Evolutionary conservation across 2,329 filamentous ascomycete genomes (phyloP), one percentile per base, ranked within the genome.

Genomic region (Rhexocercosporidium sp.): DNA sequence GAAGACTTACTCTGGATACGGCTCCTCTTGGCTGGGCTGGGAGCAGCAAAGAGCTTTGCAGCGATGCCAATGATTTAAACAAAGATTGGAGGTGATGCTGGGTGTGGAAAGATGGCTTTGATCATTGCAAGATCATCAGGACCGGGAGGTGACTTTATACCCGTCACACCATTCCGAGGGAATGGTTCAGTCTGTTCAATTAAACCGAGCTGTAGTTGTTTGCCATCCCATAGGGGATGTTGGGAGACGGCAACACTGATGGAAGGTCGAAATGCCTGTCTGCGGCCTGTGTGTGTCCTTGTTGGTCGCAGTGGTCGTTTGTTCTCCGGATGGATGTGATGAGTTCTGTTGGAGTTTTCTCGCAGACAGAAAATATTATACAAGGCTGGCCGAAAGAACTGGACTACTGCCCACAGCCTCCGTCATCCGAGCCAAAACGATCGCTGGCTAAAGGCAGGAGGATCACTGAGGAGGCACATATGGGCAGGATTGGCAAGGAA

Each of bases 91-190:
- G 20, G n/a, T 41, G 20, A 37, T 16, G 54, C 54, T 41, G 34
- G 7, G 31, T 53, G 44, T 25, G 31, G 37, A 39, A 29, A 22
- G 51, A 64, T 54, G 25, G 41, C 34, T 65, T 54, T 31, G 49
- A 11, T 53, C 44, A 57, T 61, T 18, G 22, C 16, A 61, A 53
- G 69, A 53, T 68, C 65, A 73, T 69, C 68, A 65, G 70, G 66
- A 69, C 68, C 71, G 70, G 71, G 64, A 72, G 64, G 69, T 69
- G 72, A 68, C 71, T 76, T 75, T 77, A 76, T 76, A 76, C 60
- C 68, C 66, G 71, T 76, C 70, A 71, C 71, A 74, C 73, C 70
- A 76, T 76, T 71, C 75, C 75, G 73, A 75, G 65, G 67, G 54
- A 68, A 66, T 66, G 74, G 75, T 74, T 72, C 72, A 63, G 67